Base-by-base conservation (phyloP, 352 stramenopile genomes). In the Globisporangium cystogenes region DNA sequence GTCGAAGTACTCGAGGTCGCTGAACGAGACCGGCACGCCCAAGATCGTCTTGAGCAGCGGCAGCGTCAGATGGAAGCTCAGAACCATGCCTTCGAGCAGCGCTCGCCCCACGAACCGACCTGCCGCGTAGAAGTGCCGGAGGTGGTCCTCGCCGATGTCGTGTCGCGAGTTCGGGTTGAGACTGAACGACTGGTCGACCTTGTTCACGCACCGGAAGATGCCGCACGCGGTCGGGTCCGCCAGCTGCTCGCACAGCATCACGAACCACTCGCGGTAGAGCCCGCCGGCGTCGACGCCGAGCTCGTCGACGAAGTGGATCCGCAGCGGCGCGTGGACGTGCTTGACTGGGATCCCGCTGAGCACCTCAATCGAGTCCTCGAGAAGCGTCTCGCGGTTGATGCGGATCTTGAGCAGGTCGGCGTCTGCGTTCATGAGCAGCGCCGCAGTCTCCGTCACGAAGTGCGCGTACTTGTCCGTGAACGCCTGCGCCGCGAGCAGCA, bases 41-140 rank as follows among this genome's bases (percentile, higher is more conserved):
- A 98, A 72, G 21, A 99, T 87, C 53, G 98, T 88, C 71, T 99
- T 99, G 63, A 48, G 21, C 48, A 98, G 64, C 26, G 95, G 82
- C 12, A 87, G 72, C 10, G 89, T 84, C 55, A 98, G 81, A 59
- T 98, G 95, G 31, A 90, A 87, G 39, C 74, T 68, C 0, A 98
- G 75, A 27, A 97, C 66, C 39, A 97, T 87, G 39, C 86, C 74
- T 64, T 98, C 93, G 1, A 80, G 51, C 24, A 76, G 41, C 18
- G 66, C 62, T 20, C 66, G 60, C 26, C 73, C 70, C 5, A 84
- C 37, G 0, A 78, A 39, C 20, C 70, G 67, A 27, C 69, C 70
- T 7, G 60, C 59, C 18, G 77, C 77, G 37, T 97, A 92, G 27
- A 21, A 55, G 27, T 35, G 39, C 49, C 26, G 8, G 24, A 93